Evolutionary conservation across 2,329 filamentous ascomycete species (phyloP).

Genomic region (Fragosphaeria purpurea): DNA sequence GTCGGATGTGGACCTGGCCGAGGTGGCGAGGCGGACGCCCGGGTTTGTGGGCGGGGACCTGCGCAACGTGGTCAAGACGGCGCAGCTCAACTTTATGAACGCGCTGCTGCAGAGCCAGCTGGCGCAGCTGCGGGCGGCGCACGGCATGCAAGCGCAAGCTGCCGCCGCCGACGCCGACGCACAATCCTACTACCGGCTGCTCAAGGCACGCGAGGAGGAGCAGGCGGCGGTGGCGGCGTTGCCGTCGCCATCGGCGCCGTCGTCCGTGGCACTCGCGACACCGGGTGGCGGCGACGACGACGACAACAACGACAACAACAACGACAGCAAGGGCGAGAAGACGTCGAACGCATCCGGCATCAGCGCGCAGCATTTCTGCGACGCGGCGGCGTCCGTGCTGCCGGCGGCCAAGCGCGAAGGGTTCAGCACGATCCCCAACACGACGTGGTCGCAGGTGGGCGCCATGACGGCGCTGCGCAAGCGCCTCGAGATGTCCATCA

Average conservation of each 20-base stretch:
- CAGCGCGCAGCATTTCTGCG: constrained; percentile 56
- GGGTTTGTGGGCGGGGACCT: constrained; percentile 92
- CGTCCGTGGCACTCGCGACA: too few species aligned
- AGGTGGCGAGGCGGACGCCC: constrained; percentile 73
- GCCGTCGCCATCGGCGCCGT: too few species aligned
- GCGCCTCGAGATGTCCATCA: constrained; percentile 75
- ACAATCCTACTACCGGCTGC: constrained; percentile 2
- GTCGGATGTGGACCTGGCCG: constrained; percentile 60
- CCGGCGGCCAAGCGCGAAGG: constrained; percentile 84
- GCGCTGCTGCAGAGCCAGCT: not conserved
- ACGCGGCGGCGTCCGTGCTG: constrained; percentile 64
- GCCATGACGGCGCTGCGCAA: constrained; percentile 70
- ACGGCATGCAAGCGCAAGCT: not conserved
- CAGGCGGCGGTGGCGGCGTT: not conserved
- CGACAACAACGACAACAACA: not conserved
- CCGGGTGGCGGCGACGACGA: constrained; percentile 7
- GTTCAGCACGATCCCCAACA: constrained; percentile 87
- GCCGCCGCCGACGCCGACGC: not conserved
- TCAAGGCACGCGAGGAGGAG: constrained; percentile 4
- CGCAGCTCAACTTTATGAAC: constrained; percentile 14
- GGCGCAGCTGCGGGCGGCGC: not conserved
- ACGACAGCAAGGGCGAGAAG: not conserved
- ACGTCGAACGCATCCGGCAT: constrained; percentile 13
- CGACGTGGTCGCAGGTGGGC: constrained; percentile 88
- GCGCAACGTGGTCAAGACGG: constrained; percentile 46